Evolutionary conservation across 108 stramenopile genomes (phyloP).

Genomic region (Thalassiosira profunda): DNA sequence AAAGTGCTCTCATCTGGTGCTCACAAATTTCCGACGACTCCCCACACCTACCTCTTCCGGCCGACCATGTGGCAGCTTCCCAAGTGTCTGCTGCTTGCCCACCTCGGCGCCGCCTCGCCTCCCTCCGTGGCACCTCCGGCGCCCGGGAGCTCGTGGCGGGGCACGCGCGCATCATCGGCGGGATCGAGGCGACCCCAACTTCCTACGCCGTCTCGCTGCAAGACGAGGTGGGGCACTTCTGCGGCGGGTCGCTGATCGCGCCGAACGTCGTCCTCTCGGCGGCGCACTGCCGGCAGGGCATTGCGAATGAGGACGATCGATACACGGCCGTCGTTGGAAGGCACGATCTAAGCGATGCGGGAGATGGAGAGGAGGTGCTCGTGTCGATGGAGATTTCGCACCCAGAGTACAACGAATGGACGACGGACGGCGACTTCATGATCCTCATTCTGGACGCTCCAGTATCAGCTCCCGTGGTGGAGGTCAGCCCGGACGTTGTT

Average conservation of each 20-base stretch:
- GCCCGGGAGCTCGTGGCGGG: neutral
- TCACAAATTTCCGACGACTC: too few relatives aligned
- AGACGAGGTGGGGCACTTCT: constrained; percentile 15
- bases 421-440: constrained; percentile 27
- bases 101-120: neutral
- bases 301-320: neutral
- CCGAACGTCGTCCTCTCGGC: constrained; percentile 15
- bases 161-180: constrained; percentile 21
- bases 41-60: too few relatives aligned
- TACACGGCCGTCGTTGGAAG: constrained; percentile 17
- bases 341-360: neutral
- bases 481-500: constrained; percentile 24
- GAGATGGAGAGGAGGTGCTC: constrained; percentile 11
- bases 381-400: constrained; percentile 14
- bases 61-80: too few relatives aligned
- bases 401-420: constrained; percentile 11
- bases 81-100: too few relatives aligned
- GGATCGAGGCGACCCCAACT: neutral
- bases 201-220: constrained; percentile 21
- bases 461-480: constrained; percentile 1
- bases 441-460: constrained; percentile 27
- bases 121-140: neutral
- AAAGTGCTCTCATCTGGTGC: too few relatives aligned
- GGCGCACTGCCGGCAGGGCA: constrained; percentile 4
- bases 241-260: constrained; percentile 28